Percentiles rank a stretch among this genome's conserved stretches.
Conservation (phyloP, 768 basidiomycete genomes). For the Boletus rex-veris region DNA sequence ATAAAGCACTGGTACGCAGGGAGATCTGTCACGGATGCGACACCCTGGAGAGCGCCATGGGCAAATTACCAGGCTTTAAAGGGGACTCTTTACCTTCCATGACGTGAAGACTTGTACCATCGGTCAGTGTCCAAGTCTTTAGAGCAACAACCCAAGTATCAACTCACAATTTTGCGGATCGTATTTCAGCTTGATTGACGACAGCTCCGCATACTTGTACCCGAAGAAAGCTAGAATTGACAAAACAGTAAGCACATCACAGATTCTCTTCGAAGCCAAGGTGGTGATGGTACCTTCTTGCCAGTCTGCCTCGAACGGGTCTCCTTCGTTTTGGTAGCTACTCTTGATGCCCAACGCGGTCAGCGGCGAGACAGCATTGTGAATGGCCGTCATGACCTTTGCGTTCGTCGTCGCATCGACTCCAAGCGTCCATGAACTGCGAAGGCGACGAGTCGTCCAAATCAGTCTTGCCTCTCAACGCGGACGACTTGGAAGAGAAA, state of each 20-base stretch:
- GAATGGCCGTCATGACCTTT: conserved; percentile 5
- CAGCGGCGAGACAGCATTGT: conserved; percentile 10
- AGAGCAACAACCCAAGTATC: not conserved
- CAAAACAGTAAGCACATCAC: not conserved
- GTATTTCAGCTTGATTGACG: conserved; percentile 21
- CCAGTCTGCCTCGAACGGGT: conserved; percentile 18
- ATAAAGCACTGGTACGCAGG: conserved; percentile 1
- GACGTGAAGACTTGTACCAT: conserved; percentile 13
- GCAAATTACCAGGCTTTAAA: not conserved
- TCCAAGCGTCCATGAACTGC: conserved; percentile 16
- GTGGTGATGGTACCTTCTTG: conserved; percentile 7
- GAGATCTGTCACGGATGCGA: conserved; percentile 4
- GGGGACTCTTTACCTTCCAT: conserved; percentile 11
- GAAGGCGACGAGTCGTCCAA: not conserved
- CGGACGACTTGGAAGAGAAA: too few species aligned
- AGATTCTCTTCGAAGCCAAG: not conserved
- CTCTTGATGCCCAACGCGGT: conserved; percentile 12
- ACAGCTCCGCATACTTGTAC: conserved; percentile 16
- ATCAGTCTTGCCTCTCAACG: too few species aligned
- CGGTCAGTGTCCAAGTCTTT: not conserved
- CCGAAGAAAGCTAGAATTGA: conserved; percentile 17
- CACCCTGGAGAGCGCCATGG: not conserved
- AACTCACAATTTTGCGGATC: conserved; percentile 20
- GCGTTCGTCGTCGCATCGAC: not conserved
- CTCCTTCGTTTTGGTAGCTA: conserved; percentile 25